Evolutionary conservation across 495 filamentous ascomycete species (phyloP).

Genomic region (Pseudomonodictys pantanalensis): DNA sequence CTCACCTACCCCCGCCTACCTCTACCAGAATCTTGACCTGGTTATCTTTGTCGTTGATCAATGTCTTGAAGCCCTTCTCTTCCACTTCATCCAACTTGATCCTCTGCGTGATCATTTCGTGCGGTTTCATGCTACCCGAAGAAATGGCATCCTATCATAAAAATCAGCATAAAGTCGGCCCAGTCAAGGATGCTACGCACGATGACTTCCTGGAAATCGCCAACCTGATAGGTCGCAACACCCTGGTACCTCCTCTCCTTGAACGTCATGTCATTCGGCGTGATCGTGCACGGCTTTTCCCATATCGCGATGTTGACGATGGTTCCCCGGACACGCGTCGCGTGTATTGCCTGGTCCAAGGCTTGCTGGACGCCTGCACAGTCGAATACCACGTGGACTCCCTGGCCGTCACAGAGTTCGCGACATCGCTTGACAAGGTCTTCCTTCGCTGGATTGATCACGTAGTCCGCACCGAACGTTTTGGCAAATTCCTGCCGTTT

Average conservation of each 20-base stretch:
- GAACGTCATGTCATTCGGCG: conserved; percentile 40
- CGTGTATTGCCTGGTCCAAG: conserved; percentile 18
- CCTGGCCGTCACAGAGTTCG: conserved; percentile 34
- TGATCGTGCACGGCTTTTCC: conserved; percentile 39
- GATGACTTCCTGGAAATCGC: conserved; percentile 41
- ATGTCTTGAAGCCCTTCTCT: conserved; percentile 35
- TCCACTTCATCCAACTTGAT: conserved; percentile 40
- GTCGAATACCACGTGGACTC: conserved; percentile 39
- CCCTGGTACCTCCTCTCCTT: conserved; percentile 37
- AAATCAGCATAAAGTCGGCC: neutral
- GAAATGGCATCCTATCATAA: neutral
- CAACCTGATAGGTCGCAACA: conserved; percentile 37
- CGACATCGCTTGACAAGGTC: conserved; percentile 28
- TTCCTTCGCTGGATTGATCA: conserved; percentile 34
- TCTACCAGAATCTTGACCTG: conserved; percentile 45
- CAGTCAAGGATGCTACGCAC: conserved; percentile 28
- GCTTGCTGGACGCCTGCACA: conserved; percentile 39
- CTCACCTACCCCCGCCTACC: conserved; percentile 6
- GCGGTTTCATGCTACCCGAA: conserved; percentile 34
- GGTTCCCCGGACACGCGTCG: conserved; percentile 34
- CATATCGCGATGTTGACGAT: conserved; percentile 41
- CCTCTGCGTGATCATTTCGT: conserved; percentile 38
- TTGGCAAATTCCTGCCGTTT: conserved; percentile 35
- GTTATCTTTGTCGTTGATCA: conserved; percentile 42
- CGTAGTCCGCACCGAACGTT: conserved; percentile 38